Conservation (phyloP, 140 eudicot species). For the Bidens hawaiensis region DNA sequence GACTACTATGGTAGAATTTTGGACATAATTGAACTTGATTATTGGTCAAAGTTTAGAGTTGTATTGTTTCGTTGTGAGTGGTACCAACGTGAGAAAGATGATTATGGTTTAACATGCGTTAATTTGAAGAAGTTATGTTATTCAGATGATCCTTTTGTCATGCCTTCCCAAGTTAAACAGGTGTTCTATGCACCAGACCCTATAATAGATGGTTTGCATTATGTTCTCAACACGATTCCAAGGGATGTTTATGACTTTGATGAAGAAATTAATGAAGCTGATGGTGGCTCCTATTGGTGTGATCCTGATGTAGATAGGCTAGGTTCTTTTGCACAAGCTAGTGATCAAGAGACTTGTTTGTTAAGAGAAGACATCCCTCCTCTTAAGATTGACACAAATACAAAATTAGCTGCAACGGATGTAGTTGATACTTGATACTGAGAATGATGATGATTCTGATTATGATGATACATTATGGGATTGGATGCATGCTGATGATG, state of each 20-base stretch:
- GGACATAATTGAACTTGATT: too few species aligned
- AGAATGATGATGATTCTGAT: not conserved
- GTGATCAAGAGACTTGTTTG: not conserved
- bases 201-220: conserved; percentile 11
- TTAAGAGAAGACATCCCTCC: not conserved
- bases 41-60: conserved; percentile 13
- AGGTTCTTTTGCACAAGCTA: not conserved
- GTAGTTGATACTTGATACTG: not conserved
- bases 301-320: not conserved
- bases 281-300: not conserved
- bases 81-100: too few species aligned
- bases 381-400: not conserved
- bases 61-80: not conserved
- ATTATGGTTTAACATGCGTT: too few species aligned
- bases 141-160: too few species aligned
- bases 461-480: conserved; percentile 11
- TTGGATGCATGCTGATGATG: conserved; percentile 8
- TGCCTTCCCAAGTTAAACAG: too few species aligned
- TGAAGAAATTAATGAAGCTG: not conserved
- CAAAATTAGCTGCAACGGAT: not conserved
- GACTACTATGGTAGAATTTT: conserved; percentile 10
- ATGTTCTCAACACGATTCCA: conserved; percentile 12
- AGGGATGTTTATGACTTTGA: not conserved
- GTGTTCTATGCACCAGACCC: conserved; percentile 2
- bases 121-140: too few species aligned